A percentile compares a stretch with the other conserved stretches of the same genome.
phyloP scores from a whole-genome alignment of 2,329 filamentous ascomycete genomes.

The Aureobasidium sp. region DNA sequence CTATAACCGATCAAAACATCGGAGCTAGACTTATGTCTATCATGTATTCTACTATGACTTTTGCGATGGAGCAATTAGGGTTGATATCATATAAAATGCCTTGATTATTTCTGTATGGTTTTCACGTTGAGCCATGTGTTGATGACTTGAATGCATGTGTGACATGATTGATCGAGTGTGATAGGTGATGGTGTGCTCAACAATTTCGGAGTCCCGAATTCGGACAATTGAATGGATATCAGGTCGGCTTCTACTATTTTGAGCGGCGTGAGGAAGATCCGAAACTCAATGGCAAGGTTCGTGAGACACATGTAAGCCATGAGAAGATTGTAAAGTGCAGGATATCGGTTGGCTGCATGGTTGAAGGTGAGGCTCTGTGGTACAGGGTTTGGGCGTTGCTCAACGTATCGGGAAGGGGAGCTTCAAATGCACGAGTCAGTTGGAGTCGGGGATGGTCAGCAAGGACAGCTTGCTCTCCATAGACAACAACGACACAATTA shows the following conservation, averaged over 20 bases:
- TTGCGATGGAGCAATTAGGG: slow-evolving; percentile 11
- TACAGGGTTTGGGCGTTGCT: neutral
- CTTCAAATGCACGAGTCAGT: slow-evolving; percentile 1
- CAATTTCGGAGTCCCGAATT: neutral
- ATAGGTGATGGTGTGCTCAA: neutral
- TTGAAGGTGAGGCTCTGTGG: neutral
- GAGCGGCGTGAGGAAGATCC: neutral
- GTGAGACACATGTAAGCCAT: neutral
- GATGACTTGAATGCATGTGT: neutral
- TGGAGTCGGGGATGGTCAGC: slow-evolving; percentile 7
- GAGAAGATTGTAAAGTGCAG: neutral
- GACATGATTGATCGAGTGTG: slow-evolving; percentile 1
- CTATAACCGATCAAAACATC: neutral
- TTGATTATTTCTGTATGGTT: slow-evolving; percentile 2
- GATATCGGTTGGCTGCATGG: neutral
- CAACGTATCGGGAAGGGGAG: neutral
- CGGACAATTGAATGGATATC: slow-evolving; percentile 3
- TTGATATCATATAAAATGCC: slow-evolving; percentile 10
- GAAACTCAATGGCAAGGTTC: neutral
- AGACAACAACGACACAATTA: neutral
- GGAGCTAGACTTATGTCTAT: neutral
- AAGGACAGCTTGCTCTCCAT: neutral
- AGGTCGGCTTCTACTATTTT: neutral
- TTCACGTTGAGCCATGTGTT: neutral
- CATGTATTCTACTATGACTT: slow-evolving; percentile 11